phyloP scores from a whole-genome alignment of 495 filamentous ascomycete genomes.

The Sordaria brevicollis region DNA sequence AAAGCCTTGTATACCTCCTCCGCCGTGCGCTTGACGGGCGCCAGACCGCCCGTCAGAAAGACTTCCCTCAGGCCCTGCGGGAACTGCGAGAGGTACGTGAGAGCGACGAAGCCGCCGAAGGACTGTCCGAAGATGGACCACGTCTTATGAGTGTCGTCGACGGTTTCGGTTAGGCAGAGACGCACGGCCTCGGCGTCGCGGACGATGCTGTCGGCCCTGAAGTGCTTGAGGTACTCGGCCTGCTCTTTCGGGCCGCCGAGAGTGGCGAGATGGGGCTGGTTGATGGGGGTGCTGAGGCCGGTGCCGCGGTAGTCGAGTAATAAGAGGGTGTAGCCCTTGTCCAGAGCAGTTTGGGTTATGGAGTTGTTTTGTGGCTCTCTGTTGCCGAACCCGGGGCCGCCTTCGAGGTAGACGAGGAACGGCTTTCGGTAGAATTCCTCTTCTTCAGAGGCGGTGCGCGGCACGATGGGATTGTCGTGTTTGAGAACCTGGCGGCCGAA shows the following conservation, averaged over 20 bases:
- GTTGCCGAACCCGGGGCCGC: slow-evolving; percentile 72
- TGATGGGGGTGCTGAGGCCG: slow-evolving; percentile 70
- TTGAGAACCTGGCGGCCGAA: slow-evolving; percentile 67
- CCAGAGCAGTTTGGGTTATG: slow-evolving; percentile 58
- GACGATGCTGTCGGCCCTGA: slow-evolving; percentile 84
- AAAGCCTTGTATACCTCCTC: slow-evolving; percentile 67
- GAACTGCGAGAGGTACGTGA: slow-evolving; percentile 72
- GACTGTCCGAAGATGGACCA: slow-evolving; percentile 84
- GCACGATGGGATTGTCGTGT: slow-evolving; percentile 48
- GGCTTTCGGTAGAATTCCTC: slow-evolving; percentile 38
- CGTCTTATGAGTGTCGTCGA: slow-evolving; percentile 56
- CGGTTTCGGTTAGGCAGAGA: slow-evolving; percentile 57
- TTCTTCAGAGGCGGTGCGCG: slow-evolving; percentile 16
- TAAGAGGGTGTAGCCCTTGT: slow-evolving; percentile 75
- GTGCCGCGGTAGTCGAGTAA: slow-evolving; percentile 85
- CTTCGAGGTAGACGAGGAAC: slow-evolving; percentile 52
- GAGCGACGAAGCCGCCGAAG: slow-evolving; percentile 79
- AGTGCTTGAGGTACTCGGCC: slow-evolving; percentile 72
- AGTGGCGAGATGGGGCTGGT: slow-evolving; percentile 54
- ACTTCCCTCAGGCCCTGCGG: slow-evolving; percentile 71
- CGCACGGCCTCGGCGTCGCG: slow-evolving; percentile 82
- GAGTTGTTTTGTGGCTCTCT: slow-evolving; percentile 58
- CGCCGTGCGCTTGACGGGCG: slow-evolving; percentile 59
- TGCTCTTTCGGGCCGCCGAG: slow-evolving; percentile 54
- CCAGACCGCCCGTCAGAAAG: slow-evolving; percentile 74